Evolutionary conservation across 163 green algal genomes (phyloP).

Genomic region (Picocystis sp.): DNA sequence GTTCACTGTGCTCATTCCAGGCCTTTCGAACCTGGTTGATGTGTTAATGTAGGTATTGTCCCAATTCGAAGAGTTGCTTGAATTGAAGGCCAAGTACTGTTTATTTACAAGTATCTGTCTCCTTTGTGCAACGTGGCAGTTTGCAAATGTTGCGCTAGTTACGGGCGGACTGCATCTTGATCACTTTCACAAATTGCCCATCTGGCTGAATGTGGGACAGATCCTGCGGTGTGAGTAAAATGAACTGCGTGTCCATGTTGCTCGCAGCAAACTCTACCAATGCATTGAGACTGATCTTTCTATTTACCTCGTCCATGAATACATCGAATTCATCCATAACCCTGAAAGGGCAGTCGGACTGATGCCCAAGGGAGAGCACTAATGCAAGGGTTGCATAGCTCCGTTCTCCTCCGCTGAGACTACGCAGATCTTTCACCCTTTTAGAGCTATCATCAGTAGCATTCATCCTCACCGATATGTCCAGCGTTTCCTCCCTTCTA

Average conservation of each 20-base stretch:
- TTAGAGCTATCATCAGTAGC: too few relatives aligned
- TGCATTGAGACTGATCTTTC: slow-evolving; percentile 31
- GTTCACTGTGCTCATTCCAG: too few relatives aligned
- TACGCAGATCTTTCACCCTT: slow-evolving; percentile 6
- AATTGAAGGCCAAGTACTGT: too few relatives aligned
- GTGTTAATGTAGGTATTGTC: too few relatives aligned
- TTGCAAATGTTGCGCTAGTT: not conserved
- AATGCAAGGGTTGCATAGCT: slow-evolving; percentile 59
- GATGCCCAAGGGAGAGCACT: slow-evolving; percentile 44
- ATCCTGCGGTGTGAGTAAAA: slow-evolving; percentile 45
- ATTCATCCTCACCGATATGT: too few relatives aligned
- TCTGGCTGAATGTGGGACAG: slow-evolving; percentile 22
- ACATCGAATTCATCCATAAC: slow-evolving; percentile 72
- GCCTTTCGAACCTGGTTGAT: too few relatives aligned
- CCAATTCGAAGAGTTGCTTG: too few relatives aligned
- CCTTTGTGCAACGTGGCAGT: too few relatives aligned
- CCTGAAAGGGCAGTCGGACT: slow-evolving; percentile 45
- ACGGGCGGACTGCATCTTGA: slow-evolving; percentile 22
- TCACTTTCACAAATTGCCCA: slow-evolving; percentile 24
- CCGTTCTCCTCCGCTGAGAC: slow-evolving; percentile 50
- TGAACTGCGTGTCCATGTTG: slow-evolving; percentile 24
- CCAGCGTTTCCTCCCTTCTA: too few relatives aligned
- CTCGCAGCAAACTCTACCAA: slow-evolving; percentile 35
- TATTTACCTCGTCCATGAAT: slow-evolving; percentile 53
- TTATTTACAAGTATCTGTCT: too few relatives aligned